These are phyloP conservation scores for Omphalea diandra DNA, from an alignment of 441 rosid species.

Conservation along the genomic window DNA sequence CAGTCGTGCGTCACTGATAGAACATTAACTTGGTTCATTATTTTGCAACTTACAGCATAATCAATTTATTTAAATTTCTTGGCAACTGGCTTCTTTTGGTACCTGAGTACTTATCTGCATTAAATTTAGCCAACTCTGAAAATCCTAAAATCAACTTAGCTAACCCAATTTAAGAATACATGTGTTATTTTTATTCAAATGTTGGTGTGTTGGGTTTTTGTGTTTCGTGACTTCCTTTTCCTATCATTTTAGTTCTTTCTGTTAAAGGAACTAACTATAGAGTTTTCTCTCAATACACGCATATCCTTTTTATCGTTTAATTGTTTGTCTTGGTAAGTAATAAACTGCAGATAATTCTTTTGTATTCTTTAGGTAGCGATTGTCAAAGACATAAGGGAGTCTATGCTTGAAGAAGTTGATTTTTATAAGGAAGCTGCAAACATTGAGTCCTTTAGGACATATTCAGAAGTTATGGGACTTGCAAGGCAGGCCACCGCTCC, in stretches of 20 bases:
- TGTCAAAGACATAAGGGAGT: conserved; percentile 86
- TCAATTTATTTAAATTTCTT: conserved; percentile 11
- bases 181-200: no score
- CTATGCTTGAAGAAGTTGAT: conserved; percentile 99
- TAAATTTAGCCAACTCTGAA: not conserved
- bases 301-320: not conserved
- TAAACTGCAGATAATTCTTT: not conserved
- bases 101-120: no score
- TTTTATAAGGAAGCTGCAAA: conserved; percentile 88
- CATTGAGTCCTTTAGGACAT: conserved; percentile 73
- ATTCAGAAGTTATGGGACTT: conserved; percentile 86
- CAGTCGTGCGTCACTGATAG: conserved; percentile 90
- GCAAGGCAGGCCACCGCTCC: conserved; percentile 97
- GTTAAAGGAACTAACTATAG: no score
- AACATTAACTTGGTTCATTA: conserved; percentile 19
- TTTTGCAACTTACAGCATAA: not conserved
- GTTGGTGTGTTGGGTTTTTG: no score
- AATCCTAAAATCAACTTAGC: no score
- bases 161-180: no score
- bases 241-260: no score
- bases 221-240: no score
- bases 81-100: no score
- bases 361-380: conserved; percentile 62
- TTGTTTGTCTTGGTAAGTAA: not conserved
- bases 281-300: not conserved